Evolutionary conservation across 257 asterid genomes (phyloP).

Genomic region (Solanum sitiens): DNA sequence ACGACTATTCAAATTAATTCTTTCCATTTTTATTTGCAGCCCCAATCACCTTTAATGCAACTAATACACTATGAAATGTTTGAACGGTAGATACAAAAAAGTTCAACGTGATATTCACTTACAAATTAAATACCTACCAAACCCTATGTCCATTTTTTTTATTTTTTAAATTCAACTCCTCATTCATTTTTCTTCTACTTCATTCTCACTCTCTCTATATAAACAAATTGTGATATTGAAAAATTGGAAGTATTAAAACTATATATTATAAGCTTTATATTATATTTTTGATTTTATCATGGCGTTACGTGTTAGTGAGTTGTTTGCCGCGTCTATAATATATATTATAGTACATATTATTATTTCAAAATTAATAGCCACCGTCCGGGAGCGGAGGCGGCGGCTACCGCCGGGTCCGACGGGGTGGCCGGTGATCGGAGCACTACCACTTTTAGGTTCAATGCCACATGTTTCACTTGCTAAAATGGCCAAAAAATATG

Average conservation of each 20-base stretch:
- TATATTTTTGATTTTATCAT: not conserved
- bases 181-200: not conserved
- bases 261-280: not conserved
- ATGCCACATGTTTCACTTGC: slow-evolving; percentile 42
- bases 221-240: not conserved
- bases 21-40: not conserved
- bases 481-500: slow-evolving; percentile 33
- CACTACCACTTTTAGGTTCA: slow-evolving; percentile 31
- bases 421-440: slow-evolving; percentile 39
- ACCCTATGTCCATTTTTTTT: not conserved
- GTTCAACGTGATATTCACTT: not conserved
- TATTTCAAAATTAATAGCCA: not conserved
- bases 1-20: too few relatives aligned
- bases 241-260: not conserved
- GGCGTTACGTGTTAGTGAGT: not conserved
- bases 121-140: not conserved
- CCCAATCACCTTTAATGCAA: not conserved
- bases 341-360: slow-evolving; percentile 2
- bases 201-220: not conserved
- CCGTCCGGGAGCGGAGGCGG: not conserved
- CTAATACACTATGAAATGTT: not conserved
- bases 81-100: not conserved
- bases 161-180: not conserved
- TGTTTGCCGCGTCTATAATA: not conserved
- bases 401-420: slow-evolving; percentile 35